These are phyloP conservation scores for Fonsecaea pugnacius DNA, from an alignment of 2,329 filamentous ascomycete genomes.

Conservation along the genomic window DNA sequence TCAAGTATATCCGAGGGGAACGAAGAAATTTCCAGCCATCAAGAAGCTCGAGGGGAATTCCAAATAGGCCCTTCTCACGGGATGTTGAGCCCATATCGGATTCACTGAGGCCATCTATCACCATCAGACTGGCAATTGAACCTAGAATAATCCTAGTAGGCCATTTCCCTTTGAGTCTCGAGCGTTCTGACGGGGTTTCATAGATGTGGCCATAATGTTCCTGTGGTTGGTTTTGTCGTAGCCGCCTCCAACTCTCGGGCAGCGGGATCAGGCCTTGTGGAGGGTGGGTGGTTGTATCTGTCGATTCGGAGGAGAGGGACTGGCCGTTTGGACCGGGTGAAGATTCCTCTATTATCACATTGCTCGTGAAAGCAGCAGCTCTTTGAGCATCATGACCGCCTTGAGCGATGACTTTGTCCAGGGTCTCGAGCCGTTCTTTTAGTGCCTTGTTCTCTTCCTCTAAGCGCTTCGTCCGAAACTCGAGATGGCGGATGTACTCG, in stretches of 20 bases:
- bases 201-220: slow-evolving; percentile 38
- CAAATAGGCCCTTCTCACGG: slow-evolving; percentile 68
- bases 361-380: slow-evolving; percentile 37
- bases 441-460: slow-evolving; percentile 79
- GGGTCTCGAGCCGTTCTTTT: slow-evolving; percentile 77
- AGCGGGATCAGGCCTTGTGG: slow-evolving; percentile 51
- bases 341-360: slow-evolving; percentile 36
- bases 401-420: slow-evolving; percentile 68
- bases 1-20: slow-evolving; percentile 36
- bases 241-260: slow-evolving; percentile 49
- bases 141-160: slow-evolving; percentile 85
- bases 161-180: slow-evolving; percentile 56
- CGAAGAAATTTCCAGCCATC: slow-evolving; percentile 48
- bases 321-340: slow-evolving; percentile 2
- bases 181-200: slow-evolving; percentile 48
- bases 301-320: slow-evolving; percentile 55
- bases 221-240: slow-evolving; percentile 44
- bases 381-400: slow-evolving; percentile 35
- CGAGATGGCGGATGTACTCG: slow-evolving; percentile 91
- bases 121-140: slow-evolving; percentile 87
- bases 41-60: slow-evolving; percentile 65
- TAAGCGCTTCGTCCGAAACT: slow-evolving; percentile 83
- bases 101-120: slow-evolving; percentile 77
- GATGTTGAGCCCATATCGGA: slow-evolving; percentile 68
- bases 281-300: slow-evolving; percentile 35